Percentiles rank a stretch among this genome's conserved stretches.
phyloP scores from a whole-genome alignment of 805 yeast genomes.

The Ogataea pilisensis region DNA sequence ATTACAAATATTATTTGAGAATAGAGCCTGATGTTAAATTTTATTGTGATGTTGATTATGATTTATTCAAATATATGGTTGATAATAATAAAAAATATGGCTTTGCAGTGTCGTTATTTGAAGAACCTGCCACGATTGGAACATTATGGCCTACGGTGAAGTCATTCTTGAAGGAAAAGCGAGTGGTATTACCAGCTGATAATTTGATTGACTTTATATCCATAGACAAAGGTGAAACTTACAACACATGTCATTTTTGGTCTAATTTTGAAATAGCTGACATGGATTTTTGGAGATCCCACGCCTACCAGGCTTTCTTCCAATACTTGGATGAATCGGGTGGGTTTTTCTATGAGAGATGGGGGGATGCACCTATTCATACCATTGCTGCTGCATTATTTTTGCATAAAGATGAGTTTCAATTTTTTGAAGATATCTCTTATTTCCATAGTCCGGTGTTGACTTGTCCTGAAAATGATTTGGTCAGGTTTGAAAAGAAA shows the following conservation, averaged over 20 bases:
- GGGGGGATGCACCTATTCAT: conserved; percentile 72
- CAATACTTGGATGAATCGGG: conserved; percentile 51
- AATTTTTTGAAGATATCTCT: conserved; percentile 54
- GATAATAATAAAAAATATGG: conserved; percentile 43
- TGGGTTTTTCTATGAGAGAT: conserved; percentile 63
- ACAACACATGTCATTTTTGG: conserved; percentile 47
- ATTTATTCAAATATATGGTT: conserved; percentile 44
- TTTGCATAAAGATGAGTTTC: conserved; percentile 41
- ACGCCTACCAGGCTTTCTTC: conserved; percentile 49
- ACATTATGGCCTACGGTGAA: conserved; percentile 44
- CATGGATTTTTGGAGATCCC: conserved; percentile 48
- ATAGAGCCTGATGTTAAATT: conserved; percentile 46
- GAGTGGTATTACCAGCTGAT: conserved; percentile 29
- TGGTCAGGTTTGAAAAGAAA: conserved; percentile 36
- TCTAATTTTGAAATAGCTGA: conserved; percentile 30
- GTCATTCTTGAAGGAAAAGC: conserved; percentile 34
- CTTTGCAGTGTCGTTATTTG: conserved; percentile 44
- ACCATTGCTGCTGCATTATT: conserved; percentile 54
- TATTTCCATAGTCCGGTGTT: conserved; percentile 48
- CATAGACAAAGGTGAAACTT: conserved; percentile 39
- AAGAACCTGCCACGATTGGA: conserved; percentile 40
- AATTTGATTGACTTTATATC: conserved; percentile 41
- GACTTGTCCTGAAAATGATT: conserved; percentile 49
- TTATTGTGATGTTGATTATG: conserved; percentile 45
- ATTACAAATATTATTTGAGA: conserved; percentile 49